phyloP scores from a whole-genome alignment of 768 basidiomycete genomes.

The Lentinula detonsa region DNA sequence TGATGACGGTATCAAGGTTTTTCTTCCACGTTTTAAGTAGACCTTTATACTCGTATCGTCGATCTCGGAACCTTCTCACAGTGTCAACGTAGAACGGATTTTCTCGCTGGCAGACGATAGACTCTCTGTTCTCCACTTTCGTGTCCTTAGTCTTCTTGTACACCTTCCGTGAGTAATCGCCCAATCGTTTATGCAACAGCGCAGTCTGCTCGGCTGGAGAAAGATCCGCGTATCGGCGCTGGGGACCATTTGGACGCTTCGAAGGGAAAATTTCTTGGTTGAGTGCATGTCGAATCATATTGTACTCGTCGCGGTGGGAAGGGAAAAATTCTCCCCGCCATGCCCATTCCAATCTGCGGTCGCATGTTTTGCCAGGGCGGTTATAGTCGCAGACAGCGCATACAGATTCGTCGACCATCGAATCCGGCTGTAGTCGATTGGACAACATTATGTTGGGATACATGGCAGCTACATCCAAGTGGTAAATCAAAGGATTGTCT shows the following conservation, averaged over 20 bases:
- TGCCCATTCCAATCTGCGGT: constrained; percentile 92
- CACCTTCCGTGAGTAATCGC: constrained; percentile 97
- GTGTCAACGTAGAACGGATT: constrained; percentile 99
- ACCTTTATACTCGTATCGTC: constrained; percentile 98
- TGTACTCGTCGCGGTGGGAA: constrained; percentile 93
- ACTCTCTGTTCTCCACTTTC: constrained; percentile 86
- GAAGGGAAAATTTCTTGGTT: constrained; percentile 93
- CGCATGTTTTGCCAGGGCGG: constrained; percentile 91
- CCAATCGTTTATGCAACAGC: constrained; percentile 90
- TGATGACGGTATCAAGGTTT: constrained; percentile 71
- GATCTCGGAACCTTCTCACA: constrained; percentile 92
- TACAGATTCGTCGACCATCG: constrained; percentile 91
- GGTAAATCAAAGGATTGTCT: constrained; percentile 96
- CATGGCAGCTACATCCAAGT: constrained; percentile 99
- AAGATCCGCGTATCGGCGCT: constrained; percentile 80
- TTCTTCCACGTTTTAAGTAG: constrained; percentile 99
- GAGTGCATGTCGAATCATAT: constrained; percentile 97
- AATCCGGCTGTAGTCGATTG: constrained; percentile 96
- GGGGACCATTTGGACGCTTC: constrained; percentile 64
- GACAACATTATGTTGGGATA: constrained; percentile 99
- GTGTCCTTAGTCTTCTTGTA: constrained; percentile 99
- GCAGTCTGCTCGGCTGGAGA: constrained; percentile 83
- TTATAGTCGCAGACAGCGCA: constrained; percentile 99
- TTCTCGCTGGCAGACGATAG: constrained; percentile 95
- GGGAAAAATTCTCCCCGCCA: constrained; percentile 99